Evolutionary conservation across 768 basidiomycete species (phyloP).

Genomic region (Suillus hirtellus): DNA sequence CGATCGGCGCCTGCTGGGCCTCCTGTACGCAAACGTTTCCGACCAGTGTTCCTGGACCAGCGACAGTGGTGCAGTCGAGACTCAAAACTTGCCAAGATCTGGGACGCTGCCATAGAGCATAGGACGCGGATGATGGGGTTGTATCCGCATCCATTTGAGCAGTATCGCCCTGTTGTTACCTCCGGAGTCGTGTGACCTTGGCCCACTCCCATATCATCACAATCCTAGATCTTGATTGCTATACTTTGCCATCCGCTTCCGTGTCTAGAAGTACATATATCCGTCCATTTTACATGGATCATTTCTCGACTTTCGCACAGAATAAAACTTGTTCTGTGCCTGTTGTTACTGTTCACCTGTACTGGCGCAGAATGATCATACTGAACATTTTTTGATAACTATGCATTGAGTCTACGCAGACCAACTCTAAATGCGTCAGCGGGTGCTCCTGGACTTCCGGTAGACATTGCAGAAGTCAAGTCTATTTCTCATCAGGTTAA

Average conservation of each 20-base stretch:
- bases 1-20: slow-evolving; percentile 17
- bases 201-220: neutral
- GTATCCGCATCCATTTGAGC: slow-evolving; percentile 19
- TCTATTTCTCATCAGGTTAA: too few relatives aligned
- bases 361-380: too few relatives aligned
- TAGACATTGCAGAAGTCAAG: too few relatives aligned
- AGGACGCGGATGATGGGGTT: slow-evolving; percentile 18
- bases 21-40: slow-evolving; percentile 40
- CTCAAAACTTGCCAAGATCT: slow-evolving; percentile 33
- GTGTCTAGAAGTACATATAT: too few relatives aligned
- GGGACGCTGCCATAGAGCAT: slow-evolving; percentile 20
- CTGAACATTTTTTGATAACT: too few relatives aligned
- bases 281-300: neutral
- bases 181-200: neutral
- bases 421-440: too few relatives aligned
- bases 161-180: neutral
- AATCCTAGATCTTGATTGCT: neutral
- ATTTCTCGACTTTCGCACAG: neutral
- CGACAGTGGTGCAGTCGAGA: slow-evolving; percentile 48
- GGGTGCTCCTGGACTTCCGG: too few relatives aligned
- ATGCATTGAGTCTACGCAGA: too few relatives aligned
- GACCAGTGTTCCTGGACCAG: slow-evolving; percentile 51
- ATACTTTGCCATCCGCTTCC: neutral
- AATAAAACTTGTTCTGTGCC: neutral
- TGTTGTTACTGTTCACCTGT: neutral